Conservation (phyloP, 2,329 filamentous ascomycete genomes). For the Seiridium unicorne region DNA sequence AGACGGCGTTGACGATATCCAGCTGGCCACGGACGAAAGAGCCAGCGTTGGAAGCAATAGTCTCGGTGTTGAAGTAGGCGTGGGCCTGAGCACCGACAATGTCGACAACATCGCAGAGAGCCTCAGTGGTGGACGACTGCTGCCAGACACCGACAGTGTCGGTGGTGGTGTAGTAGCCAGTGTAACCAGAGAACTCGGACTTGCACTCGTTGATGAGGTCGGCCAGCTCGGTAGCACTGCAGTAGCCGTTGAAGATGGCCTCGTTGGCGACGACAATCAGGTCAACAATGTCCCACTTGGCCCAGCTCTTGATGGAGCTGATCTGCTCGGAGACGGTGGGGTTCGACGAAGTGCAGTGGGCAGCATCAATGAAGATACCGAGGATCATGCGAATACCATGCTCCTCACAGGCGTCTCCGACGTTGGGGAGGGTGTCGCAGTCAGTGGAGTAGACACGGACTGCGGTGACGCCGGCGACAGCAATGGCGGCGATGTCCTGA, state of each 20-base stretch:
- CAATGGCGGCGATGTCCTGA: conserved; percentile 61
- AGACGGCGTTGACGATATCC: conserved; percentile 65
- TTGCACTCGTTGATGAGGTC: conserved; percentile 69
- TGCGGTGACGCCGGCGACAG: conserved; percentile 63
- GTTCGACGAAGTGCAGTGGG: conserved; percentile 55
- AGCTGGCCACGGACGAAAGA: conserved; percentile 75
- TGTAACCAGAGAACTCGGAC: conserved; percentile 69
- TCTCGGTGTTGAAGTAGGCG: conserved; percentile 83
- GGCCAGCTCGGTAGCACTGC: conserved; percentile 62
- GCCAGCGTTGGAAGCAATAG: conserved; percentile 65
- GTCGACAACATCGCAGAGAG: conserved; percentile 73
- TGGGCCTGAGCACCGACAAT: conserved; percentile 85
- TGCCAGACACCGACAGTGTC: conserved; percentile 82
- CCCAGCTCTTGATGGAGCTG: conserved; percentile 68
- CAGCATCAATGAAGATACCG: conserved; percentile 78
- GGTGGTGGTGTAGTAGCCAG: conserved; percentile 75
- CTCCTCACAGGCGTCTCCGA: conserved; percentile 66
- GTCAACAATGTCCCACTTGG: conserved; percentile 71
- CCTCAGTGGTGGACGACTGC: conserved; percentile 51
- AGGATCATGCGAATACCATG: conserved; percentile 77
- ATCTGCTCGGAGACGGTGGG: conserved; percentile 72
- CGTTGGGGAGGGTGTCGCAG: conserved; percentile 76
- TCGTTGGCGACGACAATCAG: conserved; percentile 91
- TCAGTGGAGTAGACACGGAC: conserved; percentile 90
- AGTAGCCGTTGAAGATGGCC: conserved; percentile 74